Percentiles rank a stretch among this genome's conserved stretches.
Evolutionary conservation across 192 early-diverging fungal species (phyloP).

Genomic region (Backusella sp.): DNA sequence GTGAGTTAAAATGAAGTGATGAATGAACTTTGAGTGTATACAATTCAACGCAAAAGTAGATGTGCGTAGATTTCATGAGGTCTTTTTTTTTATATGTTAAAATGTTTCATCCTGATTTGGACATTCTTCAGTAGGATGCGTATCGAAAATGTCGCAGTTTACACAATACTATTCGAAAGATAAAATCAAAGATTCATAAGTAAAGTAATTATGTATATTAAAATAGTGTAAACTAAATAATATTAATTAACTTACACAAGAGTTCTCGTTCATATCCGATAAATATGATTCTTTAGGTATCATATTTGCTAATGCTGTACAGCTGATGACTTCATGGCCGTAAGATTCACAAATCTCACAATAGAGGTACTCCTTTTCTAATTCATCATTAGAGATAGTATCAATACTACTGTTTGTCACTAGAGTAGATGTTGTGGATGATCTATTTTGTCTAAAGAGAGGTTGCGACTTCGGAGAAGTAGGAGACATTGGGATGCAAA

Average conservation of each 20-base stretch:
- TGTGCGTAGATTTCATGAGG: background rate
- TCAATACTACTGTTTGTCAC: background rate
- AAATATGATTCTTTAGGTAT: background rate
- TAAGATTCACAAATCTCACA: constrained; percentile 69
- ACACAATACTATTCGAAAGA: constrained; percentile 59
- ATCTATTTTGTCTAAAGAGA: background rate
- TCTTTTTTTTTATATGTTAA: constrained; percentile 25
- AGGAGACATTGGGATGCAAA: background rate
- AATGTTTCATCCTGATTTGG: constrained; percentile 72
- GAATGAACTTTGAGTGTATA: background rate
- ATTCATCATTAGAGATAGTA: background rate
- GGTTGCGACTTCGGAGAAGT: background rate
- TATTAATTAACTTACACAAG: background rate
- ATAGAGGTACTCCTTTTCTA: constrained; percentile 41
- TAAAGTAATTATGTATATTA: background rate
- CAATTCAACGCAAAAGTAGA: background rate
- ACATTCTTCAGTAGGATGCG: constrained; percentile 70
- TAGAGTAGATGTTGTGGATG: background rate
- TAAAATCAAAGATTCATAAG: background rate
- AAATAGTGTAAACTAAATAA: background rate
- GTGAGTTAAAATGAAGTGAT: background rate
- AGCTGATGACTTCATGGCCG: constrained; percentile 63
- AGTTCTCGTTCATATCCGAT: background rate
- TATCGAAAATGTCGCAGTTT: constrained; percentile 69
- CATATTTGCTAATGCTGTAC: constrained; percentile 34